Conservation (phyloP, 805 yeast species). For the Lipomyces japonicus region DNA sequence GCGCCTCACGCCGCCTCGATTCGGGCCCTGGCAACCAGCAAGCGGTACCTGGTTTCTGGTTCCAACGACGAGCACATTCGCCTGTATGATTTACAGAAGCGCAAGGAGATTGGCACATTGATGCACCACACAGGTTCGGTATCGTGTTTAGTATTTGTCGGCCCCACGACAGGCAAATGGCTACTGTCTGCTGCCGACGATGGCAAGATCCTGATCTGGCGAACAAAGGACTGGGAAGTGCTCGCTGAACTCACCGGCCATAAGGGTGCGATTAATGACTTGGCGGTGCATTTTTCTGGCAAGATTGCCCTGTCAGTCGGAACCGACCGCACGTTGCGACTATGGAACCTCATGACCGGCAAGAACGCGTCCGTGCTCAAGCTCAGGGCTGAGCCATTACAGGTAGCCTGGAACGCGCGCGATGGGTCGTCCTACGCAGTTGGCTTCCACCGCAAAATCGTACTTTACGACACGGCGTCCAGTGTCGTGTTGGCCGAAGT, state of each 20-base stretch:
- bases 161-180: conserved; percentile 54
- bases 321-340: conserved; percentile 72
- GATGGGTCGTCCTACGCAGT: conserved; percentile 72
- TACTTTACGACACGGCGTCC: conserved; percentile 47
- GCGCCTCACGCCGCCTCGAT: conserved; percentile 90
- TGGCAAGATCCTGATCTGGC: conserved; percentile 85
- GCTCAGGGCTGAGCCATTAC: conserved; percentile 32
- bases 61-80: conserved; percentile 94
- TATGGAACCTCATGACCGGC: conserved; percentile 97
- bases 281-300: conserved; percentile 87
- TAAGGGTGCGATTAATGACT: conserved; percentile 72
- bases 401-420: conserved; percentile 51
- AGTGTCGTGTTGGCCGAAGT: conserved; percentile 32
- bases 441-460: conserved; percentile 62
- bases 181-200: conserved; percentile 86
- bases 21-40: conserved; percentile 76
- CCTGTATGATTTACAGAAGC: conserved; percentile 86
- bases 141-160: conserved; percentile 62
- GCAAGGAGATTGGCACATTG: conserved; percentile 89
- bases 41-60: conserved; percentile 85
- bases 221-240: conserved; percentile 95
- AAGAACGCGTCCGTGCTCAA: conserved; percentile 85
- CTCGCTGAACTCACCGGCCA: conserved; percentile 89
- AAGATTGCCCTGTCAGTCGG: conserved; percentile 87
- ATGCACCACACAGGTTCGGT: conserved; percentile 87